phyloP scores from a whole-genome alignment of 495 filamentous ascomycete genomes.

The Daldinia vernicosa region DNA sequence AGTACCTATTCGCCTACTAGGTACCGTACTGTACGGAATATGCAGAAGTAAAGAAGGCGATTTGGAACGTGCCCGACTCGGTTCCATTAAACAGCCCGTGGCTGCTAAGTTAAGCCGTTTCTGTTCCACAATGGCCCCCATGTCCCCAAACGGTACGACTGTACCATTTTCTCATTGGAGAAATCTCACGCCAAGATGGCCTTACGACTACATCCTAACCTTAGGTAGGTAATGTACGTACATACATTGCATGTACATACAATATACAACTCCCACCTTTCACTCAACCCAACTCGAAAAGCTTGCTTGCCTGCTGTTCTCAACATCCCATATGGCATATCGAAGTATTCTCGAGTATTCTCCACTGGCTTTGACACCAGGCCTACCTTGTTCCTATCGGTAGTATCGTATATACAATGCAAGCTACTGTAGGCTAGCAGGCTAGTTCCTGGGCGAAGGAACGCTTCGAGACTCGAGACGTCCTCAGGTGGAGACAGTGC shows the following conservation, averaged over 20 bases:
- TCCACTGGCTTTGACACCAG: slow-evolving; percentile 10
- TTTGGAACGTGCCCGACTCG: slow-evolving; percentile 37
- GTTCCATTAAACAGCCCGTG: slow-evolving; percentile 26
- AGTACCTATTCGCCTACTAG: background rate
- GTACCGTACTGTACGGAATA: background rate
- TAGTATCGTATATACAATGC: background rate
- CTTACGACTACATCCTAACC: no score
- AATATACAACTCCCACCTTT: slow-evolving; percentile 7
- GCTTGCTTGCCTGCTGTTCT: background rate
- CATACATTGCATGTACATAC: background rate
- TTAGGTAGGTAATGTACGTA: no score
- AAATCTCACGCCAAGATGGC: slow-evolving; percentile 19
- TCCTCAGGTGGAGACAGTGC: slow-evolving; percentile 5
- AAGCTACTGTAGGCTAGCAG: slow-evolving; percentile 1
- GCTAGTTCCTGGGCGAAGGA: slow-evolving; percentile 14
- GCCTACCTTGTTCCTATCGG: slow-evolving; percentile 18
- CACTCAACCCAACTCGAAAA: slow-evolving; percentile 15
- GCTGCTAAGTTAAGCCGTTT: slow-evolving; percentile 1
- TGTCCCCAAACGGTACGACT: background rate
- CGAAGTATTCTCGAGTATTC: slow-evolving; percentile 7
- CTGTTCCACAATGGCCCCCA: slow-evolving; percentile 13
- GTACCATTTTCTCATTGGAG: slow-evolving; percentile 9
- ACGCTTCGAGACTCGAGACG: slow-evolving; percentile 13
- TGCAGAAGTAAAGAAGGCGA: slow-evolving; percentile 6
- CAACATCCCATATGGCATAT: slow-evolving; percentile 9